Conservation (phyloP, 2,329 filamentous ascomycete genomes). For the Nemania diffusa region DNA sequence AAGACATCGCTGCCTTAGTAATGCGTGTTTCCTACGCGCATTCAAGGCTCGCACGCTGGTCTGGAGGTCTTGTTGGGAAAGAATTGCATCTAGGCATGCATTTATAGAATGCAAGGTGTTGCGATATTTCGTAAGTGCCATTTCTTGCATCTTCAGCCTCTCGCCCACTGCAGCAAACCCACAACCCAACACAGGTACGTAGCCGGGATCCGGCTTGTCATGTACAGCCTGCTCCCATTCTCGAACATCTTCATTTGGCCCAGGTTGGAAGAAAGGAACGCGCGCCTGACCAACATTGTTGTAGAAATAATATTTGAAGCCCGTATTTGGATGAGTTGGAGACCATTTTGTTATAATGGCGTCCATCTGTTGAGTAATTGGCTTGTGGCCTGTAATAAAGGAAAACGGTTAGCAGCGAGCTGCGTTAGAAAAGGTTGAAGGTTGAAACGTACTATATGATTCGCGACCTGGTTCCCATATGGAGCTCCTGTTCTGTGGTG, state of each 20-base stretch:
- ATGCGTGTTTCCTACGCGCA: constrained; percentile 76
- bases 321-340: constrained; percentile 72
- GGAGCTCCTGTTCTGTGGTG: constrained; percentile 44
- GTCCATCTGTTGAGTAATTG: constrained; percentile 78
- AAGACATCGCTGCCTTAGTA: constrained; percentile 77
- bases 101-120: constrained; percentile 83
- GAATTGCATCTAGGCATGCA: constrained; percentile 74
- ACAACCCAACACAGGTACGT: constrained; percentile 78
- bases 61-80: constrained; percentile 80
- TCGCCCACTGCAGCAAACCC: constrained; percentile 79
- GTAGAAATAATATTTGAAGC: constrained; percentile 87
- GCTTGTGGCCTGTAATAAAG: constrained; percentile 70
- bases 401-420: constrained; percentile 25
- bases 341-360: constrained; percentile 80
- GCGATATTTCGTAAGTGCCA: constrained; percentile 75
- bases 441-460: constrained; percentile 41
- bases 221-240: constrained; percentile 87
- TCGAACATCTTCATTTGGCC: constrained; percentile 75
- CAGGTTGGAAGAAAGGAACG: constrained; percentile 80
- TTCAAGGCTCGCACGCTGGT: constrained; percentile 79
- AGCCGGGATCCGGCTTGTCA: constrained; percentile 79
- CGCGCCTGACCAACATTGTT: constrained; percentile 80
- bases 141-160: constrained; percentile 77
- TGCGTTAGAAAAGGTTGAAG: background rate
- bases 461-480: constrained; percentile 50